Percentiles rank a stretch among this genome's conserved stretches.
Conservation (phyloP, 768 basidiomycete species). For the Nevesoporus exiguus region DNA sequence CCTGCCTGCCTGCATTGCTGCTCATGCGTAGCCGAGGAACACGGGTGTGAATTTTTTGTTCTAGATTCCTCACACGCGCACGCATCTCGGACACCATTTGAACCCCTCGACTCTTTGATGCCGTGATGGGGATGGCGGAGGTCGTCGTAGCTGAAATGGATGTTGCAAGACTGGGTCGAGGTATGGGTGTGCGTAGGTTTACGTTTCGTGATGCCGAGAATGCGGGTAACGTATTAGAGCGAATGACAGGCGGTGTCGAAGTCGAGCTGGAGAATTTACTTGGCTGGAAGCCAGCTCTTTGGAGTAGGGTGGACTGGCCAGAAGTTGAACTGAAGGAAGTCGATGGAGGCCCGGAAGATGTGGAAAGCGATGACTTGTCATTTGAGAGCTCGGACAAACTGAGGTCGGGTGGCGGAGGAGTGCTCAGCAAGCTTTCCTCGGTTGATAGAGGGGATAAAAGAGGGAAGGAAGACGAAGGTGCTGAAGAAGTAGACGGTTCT, state of each 20-base stretch:
- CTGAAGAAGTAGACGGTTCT: conserved; percentile 26
- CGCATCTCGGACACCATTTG: conserved; percentile 95
- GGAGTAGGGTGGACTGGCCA: conserved; percentile 47
- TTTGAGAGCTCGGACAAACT: conserved; percentile 54
- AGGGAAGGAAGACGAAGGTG: conserved; percentile 35
- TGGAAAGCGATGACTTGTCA: conserved; percentile 37
- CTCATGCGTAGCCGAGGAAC: conserved; percentile 83
- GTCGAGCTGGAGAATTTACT: conserved; percentile 38
- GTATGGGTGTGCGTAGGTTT: conserved; percentile 42
- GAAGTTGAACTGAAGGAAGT: conserved; percentile 32
- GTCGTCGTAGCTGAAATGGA: conserved; percentile 37
- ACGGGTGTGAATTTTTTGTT: conserved; percentile 84
- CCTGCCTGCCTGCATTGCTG: conserved; percentile 60
- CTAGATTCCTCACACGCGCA: conserved; percentile 74
- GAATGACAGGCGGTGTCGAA: conserved; percentile 48
- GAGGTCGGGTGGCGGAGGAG: conserved; percentile 57
- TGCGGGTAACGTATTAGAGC: conserved; percentile 57
- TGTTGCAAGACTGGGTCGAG: conserved; percentile 38
- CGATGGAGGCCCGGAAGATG: conserved; percentile 34
- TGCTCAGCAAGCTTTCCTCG: conserved; percentile 58
- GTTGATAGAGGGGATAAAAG: conserved; percentile 27
- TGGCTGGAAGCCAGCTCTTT: conserved; percentile 49
- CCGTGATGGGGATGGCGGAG: conserved; percentile 36
- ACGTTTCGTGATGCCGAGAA: conserved; percentile 45
- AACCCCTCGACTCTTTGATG: conserved; percentile 75